Evolutionary conservation across 768 basidiomycete genomes (phyloP), one percentile per base, ranked within the genome.

Genomic region (Amanita molliuscula): DNA sequence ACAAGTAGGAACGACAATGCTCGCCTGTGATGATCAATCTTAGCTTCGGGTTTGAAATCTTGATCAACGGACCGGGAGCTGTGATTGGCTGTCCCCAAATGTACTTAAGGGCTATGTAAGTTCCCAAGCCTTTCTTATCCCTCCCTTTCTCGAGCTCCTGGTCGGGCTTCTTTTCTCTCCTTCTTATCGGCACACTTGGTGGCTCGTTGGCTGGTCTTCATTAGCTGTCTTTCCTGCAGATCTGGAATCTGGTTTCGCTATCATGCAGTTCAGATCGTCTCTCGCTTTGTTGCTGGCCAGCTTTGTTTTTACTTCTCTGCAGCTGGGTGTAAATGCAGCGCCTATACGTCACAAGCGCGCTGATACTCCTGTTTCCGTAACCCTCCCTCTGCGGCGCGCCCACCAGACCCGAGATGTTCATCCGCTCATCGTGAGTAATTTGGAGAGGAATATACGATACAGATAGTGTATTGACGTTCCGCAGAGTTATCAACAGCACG

Each of bases 401-500:
- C 57, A 65, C 38, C 59, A 64, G 38, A 16, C 50, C 9, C 60
- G 61, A 35, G 53, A 49, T 35, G 38, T 61, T 29, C 59, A 61
- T 48, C 70, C 72, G 15, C 58, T 60, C 20, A 64, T 74, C 40
- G 73, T 73, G 53, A 26, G 68, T 65, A 50, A 7, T n/a, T 26
- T 13, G 20, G 13, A 21, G 6, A 20, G 8, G 6, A n/a, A 15
- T 36, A 35, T 7, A n/a, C n/a, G 23, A 10, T 11, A 16, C 10
- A 8, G 41, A 8, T 33, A 16, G 41, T 47, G 38, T 47, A 29
- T 52, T 38, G 28, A 18, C 21, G 37, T 21, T 13, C 18, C 43
- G 23, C 58, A 89, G 87, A 62, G 74, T 40, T 64, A 81, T 29
- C 84, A 88, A 62, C 86, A 83, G 63, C 73, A 81, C 57, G 75